Conservation (phyloP, 768 basidiomycete species). For the Gymnopilus junonius region DNA sequence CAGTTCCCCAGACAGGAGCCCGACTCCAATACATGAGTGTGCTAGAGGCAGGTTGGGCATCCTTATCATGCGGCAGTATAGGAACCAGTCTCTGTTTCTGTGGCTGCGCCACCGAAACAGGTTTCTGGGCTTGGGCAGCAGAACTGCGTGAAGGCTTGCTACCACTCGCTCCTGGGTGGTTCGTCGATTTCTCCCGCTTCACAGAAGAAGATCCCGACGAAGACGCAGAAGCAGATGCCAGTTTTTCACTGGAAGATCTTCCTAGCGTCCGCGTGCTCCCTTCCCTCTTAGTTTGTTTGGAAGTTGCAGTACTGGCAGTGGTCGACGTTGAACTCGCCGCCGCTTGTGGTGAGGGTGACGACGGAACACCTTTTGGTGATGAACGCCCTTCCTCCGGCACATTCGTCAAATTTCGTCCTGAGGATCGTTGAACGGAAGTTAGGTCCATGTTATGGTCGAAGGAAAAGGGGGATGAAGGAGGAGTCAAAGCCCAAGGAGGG, state of each 20-base stretch:
- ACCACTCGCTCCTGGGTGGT: slow-evolving; percentile 4
- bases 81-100: slow-evolving; percentile 40
- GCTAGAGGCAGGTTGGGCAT: slow-evolving; percentile 63
- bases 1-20: slow-evolving; percentile 74
- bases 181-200: slow-evolving; percentile 23
- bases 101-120: slow-evolving; percentile 4
- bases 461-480: slow-evolving; percentile 15
- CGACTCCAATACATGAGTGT: slow-evolving; percentile 87
- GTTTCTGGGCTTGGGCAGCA: neutral
- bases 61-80: slow-evolving; percentile 62
- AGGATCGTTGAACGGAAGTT: slow-evolving; percentile 9
- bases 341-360: slow-evolving; percentile 24
- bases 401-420: slow-evolving; percentile 20
- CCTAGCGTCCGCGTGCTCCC: slow-evolving; percentile 42
- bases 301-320: slow-evolving; percentile 8
- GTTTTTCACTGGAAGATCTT: slow-evolving; percentile 26
- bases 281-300: slow-evolving; percentile 20
- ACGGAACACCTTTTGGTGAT: slow-evolving; percentile 6
- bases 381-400: slow-evolving; percentile 27
- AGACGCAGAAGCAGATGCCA: slow-evolving; percentile 11
- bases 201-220: slow-evolving; percentile 20
- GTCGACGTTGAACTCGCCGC: slow-evolving; percentile 23
- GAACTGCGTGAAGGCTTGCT: slow-evolving; percentile 16
- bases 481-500: slow-evolving; percentile 6
- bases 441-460: slow-evolving; percentile 10